phyloP scores from a whole-genome alignment of 2,329 filamentous ascomycete genomes.

The Colletotrichum acutatum region DNA sequence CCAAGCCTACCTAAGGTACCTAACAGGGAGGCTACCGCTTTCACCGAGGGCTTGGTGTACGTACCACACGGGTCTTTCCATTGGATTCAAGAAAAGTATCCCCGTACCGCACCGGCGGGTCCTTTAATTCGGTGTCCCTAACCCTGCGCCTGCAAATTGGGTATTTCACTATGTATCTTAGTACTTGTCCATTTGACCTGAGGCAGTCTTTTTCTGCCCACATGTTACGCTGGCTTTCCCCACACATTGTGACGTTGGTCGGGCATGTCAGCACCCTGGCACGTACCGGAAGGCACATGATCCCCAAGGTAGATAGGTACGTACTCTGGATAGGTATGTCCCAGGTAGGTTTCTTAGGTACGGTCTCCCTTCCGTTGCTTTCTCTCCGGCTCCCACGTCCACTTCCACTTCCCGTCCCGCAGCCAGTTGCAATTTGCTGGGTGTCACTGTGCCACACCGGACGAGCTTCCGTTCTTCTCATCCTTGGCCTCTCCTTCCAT shows the following conservation, averaged over 20 bases:
- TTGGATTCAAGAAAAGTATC: background rate
- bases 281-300: background rate
- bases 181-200: background rate
- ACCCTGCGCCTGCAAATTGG: background rate
- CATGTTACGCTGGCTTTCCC: slow-evolving; percentile 15
- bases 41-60: background rate
- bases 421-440: background rate
- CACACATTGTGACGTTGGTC: slow-evolving; percentile 15
- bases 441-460: background rate
- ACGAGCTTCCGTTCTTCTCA: no score
- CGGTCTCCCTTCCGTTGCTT: background rate
- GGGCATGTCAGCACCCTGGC: background rate
- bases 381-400: background rate
- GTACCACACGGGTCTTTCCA: background rate
- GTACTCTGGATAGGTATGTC: no score
- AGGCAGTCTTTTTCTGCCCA: slow-evolving; percentile 19
- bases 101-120: slow-evolving; percentile 1
- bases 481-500: background rate
- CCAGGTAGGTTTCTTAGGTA: no score
- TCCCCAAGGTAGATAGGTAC: background rate
- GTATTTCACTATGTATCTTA: background rate
- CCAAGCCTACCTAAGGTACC: no score
- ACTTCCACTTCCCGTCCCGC: background rate
- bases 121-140: slow-evolving; percentile 14
- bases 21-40: slow-evolving; percentile 22